Evolutionary conservation across 129 eudicot genomes (phyloP).

Genomic region (Daucus carota): DH1_v3.0 NC_030384.2:40247501-40248000

Average conservation of each 20-base stretch:
- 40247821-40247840: not conserved
- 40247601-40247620: constrained; percentile 39
- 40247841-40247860: constrained; percentile 10
- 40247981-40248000: not conserved
- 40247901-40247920: not conserved
- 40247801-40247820: constrained; percentile 9
- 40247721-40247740: not conserved
- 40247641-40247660: constrained; percentile 12
- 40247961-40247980: not conserved
- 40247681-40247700: not conserved
- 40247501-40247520: constrained; percentile 63
- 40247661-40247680: not conserved
- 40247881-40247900: constrained; percentile 11
- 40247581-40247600: constrained; percentile 66
- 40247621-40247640: not conserved
- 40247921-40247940: not conserved
- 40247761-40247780: constrained; percentile 1
- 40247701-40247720: not conserved
- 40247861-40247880: constrained; percentile 22
- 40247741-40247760: not conserved
- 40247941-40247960: not conserved
- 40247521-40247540: constrained; percentile 79
- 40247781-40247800: constrained; percentile 1
- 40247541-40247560: constrained; percentile 91
- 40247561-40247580: constrained; percentile 76